These are phyloP conservation scores for Nothophytophthora sp. DNA, from an alignment of 352 stramenopile species.

Conservation along the genomic window DNA sequence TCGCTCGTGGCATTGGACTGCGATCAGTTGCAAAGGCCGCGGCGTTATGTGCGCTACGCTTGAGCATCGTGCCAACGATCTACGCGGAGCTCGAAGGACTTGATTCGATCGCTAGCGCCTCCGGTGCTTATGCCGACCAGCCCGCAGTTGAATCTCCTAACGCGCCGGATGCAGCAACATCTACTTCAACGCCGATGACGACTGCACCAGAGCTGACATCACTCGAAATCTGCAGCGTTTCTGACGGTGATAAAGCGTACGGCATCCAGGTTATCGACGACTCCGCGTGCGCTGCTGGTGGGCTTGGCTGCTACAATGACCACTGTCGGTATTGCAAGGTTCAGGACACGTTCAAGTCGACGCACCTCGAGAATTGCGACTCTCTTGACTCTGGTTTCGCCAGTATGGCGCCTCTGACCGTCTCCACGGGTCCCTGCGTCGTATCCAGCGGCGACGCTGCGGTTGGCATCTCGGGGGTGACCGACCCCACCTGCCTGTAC, in stretches of 20 bases:
- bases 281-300: constrained; percentile 23
- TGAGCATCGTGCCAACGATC: not conserved
- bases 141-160: no score
- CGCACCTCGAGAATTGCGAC: constrained; percentile 27
- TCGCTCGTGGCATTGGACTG: constrained; percentile 1
- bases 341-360: constrained; percentile 27
- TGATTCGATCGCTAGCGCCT: no score
- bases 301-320: constrained; percentile 43
- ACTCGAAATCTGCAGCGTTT: constrained; percentile 13
- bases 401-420: constrained; percentile 13
- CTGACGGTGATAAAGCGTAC: constrained; percentile 28
- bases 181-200: constrained; percentile 8
- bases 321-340: constrained; percentile 47
- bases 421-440: constrained; percentile 9
- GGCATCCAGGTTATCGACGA: constrained; percentile 35
- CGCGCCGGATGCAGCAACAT: constrained; percentile 7
- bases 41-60: constrained; percentile 1
- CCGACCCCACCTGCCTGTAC: constrained; percentile 29
- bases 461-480: constrained; percentile 29
- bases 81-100: not conserved
- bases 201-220: not conserved
- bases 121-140: no score
- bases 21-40: constrained; percentile 6
- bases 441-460: constrained; percentile 28
- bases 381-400: constrained; percentile 9